Base-by-base conservation (phyloP, 305 asterid species). In the Coffea humblotiana region DNA sequence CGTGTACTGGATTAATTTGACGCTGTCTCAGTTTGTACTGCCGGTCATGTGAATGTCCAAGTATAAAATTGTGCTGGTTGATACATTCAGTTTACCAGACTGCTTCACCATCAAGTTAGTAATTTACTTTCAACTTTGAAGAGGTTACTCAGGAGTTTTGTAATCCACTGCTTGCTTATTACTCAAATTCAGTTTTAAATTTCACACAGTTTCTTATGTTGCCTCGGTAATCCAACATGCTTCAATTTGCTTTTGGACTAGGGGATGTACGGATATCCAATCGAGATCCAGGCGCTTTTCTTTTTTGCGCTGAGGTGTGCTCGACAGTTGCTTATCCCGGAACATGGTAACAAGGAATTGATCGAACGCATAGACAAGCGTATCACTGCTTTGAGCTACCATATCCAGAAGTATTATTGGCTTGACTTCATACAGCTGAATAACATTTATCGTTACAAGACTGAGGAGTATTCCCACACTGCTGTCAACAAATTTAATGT, bases 401-500 rank as follows among this genome's bases (percentile, higher is more conserved):
- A 91, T 75, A 87, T 91, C 61, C 90, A 84, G 56, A 91, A 82
- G 52, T 91, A 91, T 84, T 91, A 84, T 84, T 91, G 95, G 93
- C 93, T 91, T 9, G 95, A 91, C 81, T 88, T 89, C 84, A 89
- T 89, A 60, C 93, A 88, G 61, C 85, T 91, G 83, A 91, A 91
- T 47, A 88, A 91, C 87, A 89, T 91, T 67, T 89, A 91, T 79
- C 91, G 95, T 72, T 91, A 89, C 85, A 91, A 89, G 79, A 91
- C 93, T 12, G 95, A 91, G 81, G 95, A 91, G 52, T 88, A 91
- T 78, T 91, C 95, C 78, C 91, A 89, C 83, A 89, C 95, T 66
- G 93, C 95, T 67, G 95, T 91, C 64, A 91, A 91, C 84, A 91
- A 91, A 71, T 91, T 91, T 87, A 91, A 91, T 72, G 93, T 91